These are phyloP conservation scores for Neoboletus magnificus DNA, from an alignment of 768 basidiomycete species.

Conservation along the genomic window DNA sequence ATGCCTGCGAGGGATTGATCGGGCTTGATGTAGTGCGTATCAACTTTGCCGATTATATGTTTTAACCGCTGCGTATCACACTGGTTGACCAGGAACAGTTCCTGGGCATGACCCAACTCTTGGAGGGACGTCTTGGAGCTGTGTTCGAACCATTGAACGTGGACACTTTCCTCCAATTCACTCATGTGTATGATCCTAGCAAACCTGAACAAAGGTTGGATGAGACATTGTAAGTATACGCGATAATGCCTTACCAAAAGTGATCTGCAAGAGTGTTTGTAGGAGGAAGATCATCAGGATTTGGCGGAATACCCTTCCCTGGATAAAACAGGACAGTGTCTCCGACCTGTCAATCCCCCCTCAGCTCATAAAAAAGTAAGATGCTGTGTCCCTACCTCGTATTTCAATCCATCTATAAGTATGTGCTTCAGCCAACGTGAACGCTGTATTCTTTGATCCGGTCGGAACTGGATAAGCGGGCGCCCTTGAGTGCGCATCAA, in stretches of 20 bases:
- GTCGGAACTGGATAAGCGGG: constrained; percentile 17
- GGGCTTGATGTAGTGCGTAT: constrained; percentile 36
- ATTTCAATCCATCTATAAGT: constrained; percentile 41
- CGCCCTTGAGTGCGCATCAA: constrained; percentile 16
- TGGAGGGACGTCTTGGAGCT: constrained; percentile 56
- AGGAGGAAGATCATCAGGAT: constrained; percentile 33
- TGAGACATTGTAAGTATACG: background rate
- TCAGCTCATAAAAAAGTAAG: background rate
- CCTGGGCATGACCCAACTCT: constrained; percentile 59
- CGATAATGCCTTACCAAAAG: constrained; percentile 51
- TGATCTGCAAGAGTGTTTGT: constrained; percentile 48
- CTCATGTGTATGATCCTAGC: constrained; percentile 57
- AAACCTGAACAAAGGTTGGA: constrained; percentile 48
- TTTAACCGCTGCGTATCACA: constrained; percentile 46
- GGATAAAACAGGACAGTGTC: constrained; percentile 57
- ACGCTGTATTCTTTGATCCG: constrained; percentile 34
- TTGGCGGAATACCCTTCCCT: constrained; percentile 35
- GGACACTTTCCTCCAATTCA: constrained; percentile 41
- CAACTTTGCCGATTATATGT: constrained; percentile 47
- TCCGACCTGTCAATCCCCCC: constrained; percentile 45
- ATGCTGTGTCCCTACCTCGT: constrained; percentile 35
- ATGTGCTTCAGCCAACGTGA: constrained; percentile 40
- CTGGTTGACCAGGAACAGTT: constrained; percentile 57
- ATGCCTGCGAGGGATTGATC: constrained; percentile 25
- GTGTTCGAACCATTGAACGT: constrained; percentile 77